Evolutionary conservation across 1,284 basidiomycete species (phyloP).

Genomic region (Trametes versicolor): DNA sequence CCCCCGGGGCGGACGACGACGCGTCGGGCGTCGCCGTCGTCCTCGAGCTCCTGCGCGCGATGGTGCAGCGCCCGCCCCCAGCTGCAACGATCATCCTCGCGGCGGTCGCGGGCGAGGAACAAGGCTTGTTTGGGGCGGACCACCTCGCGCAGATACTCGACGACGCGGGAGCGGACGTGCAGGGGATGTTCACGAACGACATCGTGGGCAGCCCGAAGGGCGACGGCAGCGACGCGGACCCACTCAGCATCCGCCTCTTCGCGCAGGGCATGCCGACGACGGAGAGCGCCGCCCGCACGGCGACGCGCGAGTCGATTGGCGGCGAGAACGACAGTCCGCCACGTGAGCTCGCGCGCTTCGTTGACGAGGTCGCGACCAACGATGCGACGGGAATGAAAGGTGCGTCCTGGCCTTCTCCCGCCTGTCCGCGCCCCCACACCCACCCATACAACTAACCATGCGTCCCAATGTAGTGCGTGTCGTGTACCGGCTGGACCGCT

Average conservation of each 20-base stretch:
- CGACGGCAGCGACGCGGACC: constrained; percentile 55
- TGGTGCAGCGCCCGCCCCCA: constrained; percentile 53
- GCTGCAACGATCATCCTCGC: constrained; percentile 62
- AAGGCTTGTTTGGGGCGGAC: constrained; percentile 57
- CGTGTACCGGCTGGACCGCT: constrained; percentile 60
- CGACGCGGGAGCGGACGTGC: constrained; percentile 55
- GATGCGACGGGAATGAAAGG: constrained; percentile 57
- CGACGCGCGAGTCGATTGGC: constrained; percentile 50
- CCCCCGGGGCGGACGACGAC: constrained; percentile 60
- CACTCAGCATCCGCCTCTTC: constrained; percentile 59
- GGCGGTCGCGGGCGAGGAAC: constrained; percentile 62
- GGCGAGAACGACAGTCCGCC: constrained; percentile 64
- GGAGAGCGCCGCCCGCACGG: constrained; percentile 49
- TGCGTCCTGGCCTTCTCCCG: constrained; percentile 28
- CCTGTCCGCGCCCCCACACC: neutral
- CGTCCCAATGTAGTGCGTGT: constrained; percentile 50
- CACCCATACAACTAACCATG: constrained; percentile 24
- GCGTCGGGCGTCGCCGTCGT: constrained; percentile 63
- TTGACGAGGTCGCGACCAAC: constrained; percentile 58
- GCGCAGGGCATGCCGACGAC: constrained; percentile 57
- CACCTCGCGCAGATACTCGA: constrained; percentile 56
- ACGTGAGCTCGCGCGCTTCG: constrained; percentile 59
- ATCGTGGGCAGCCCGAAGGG: constrained; percentile 60
- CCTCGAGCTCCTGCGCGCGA: constrained; percentile 59
- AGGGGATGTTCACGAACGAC: constrained; percentile 63